Evolutionary conservation across 495 filamentous ascomycete genomes (phyloP), one percentile per base, ranked within the genome.

Genomic region (Hypomontagnella submonticulosa): DNA sequence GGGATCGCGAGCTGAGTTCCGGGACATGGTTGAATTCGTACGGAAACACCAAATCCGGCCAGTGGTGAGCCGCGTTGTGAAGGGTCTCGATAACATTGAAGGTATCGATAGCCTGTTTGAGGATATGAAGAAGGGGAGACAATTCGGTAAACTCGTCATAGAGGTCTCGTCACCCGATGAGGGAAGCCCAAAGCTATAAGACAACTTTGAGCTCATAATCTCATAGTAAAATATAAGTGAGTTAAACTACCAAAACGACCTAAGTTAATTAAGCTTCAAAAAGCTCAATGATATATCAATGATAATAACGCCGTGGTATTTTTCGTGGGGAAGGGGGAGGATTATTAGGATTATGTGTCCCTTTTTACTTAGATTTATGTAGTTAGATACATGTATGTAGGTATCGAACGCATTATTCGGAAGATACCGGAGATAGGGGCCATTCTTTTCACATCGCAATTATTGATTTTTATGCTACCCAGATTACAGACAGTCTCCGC

Each of bases 131-230:
- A 79, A 83, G 11, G 89, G 87, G n/a, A 84, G 73, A 63, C 91
- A 93, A 75, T 92, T 92, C 78, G 90, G 90, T 5, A 92, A 93
- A 77, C 71, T 92, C 70, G 88, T 92, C 1, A 80, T 92, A 33
- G 64, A 78, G 59, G 73, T 82, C 20, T 61, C 61, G 12, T 43
- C 61, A 32, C 32, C 63, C 5, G 70, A 70, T 6, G 66, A 66
- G 3, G 27, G 3, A 6, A 53, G 53, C 3, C 48, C 65, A n/a
- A 67, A 67, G 20, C 9, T 67, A 30, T 67, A 38, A 56, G 43
- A 43, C 37, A 19, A 30, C 12, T 0, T 18, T 8, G n/a, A 18
- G 6, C 27, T 2, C 2, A 38, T 11, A 38, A 8, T 27, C 3
- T 3, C 6, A 6, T 27, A 38, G 10, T 11, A 38, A 34, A 34